Base-by-base conservation (phyloP, 2,329 filamentous ascomycete genomes). In the Claviceps maximensis region DNA sequence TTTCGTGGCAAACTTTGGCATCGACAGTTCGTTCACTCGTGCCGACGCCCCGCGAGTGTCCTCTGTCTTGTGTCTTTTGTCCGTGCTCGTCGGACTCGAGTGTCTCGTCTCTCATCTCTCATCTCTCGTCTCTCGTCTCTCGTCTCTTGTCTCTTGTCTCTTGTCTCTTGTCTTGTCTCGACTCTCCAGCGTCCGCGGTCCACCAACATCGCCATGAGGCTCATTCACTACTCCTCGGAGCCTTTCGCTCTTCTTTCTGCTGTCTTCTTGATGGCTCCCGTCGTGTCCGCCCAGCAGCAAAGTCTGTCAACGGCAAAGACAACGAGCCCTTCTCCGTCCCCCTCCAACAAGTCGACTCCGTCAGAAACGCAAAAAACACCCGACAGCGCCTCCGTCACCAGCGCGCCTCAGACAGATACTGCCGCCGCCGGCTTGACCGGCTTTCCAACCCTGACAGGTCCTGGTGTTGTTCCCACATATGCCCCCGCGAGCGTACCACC, bases 401-500 rank as follows among this genome's bases (percentile, higher is more conserved):
- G 57, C 27, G 54, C 56, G 21, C 48, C 57, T 3, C 21, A 50
- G 7, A 38, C 59, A 7, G n/a, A n/a, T n/a, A 58, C 57, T 6
- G 57, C 56, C 23, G 60, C 58, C 12, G 58, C 56, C 25, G 59
- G 58, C 23, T 55, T 64, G 25, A 69, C 63, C 25, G 64, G 60
- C 48, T 62, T 75, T 47, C 74, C 75, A 1, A 71, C 70, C 2
- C 64, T 77, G 57, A 71, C 73, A 31, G 63, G 63, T 50, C 57
- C 65, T 50, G 67, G 62, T 15, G 57, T 62, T 4, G 67, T 75
- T 50, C 72, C 72, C 58, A 79, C 80, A 23, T 86, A 86, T 58
- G 87, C 90, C 5, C 71, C 86, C 1, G 76, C 89, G 4, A 78
- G 82, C 27, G 84, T 97, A 2, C 93, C 93, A 8, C 86, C 89